These are phyloP conservation scores for Podila epicladia DNA, from an alignment of 192 early-diverging fungal genomes.

Conservation along the genomic window DNA sequence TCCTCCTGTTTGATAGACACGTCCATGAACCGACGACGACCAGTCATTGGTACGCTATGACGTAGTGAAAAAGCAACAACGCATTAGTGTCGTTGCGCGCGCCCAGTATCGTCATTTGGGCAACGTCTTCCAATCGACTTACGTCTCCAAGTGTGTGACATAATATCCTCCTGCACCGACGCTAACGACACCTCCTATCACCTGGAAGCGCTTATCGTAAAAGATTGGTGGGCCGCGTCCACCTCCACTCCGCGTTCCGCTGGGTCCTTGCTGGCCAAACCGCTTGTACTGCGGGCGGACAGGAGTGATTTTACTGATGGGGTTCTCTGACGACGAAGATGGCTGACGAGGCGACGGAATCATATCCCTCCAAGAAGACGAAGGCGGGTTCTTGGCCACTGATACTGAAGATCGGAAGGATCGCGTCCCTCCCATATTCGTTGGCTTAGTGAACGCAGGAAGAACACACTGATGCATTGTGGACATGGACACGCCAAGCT, in stretches of 20 bases:
- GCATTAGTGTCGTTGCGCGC: not conserved
- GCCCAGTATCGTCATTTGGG: not conserved
- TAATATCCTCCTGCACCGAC: slow-evolving; percentile 66
- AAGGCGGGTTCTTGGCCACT: slow-evolving; percentile 1
- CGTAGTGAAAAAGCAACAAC: not conserved
- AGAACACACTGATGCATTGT: too few species aligned
- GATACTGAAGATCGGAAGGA: slow-evolving; percentile 14
- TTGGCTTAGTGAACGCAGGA: not conserved
- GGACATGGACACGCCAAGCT: too few species aligned
- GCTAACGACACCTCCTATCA: slow-evolving; percentile 25
- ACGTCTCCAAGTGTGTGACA: slow-evolving; percentile 75
- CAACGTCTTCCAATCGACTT: not conserved
- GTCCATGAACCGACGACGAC: slow-evolving; percentile 76
- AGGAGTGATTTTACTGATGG: slow-evolving; percentile 9
- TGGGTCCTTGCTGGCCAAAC: slow-evolving; percentile 24
- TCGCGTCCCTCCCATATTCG: slow-evolving; percentile 2
- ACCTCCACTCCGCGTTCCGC: not conserved
- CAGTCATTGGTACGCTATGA: slow-evolving; percentile 69
- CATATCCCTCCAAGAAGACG: slow-evolving; percentile 34
- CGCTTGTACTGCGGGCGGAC: slow-evolving; percentile 36
- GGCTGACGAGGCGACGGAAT: slow-evolving; percentile 19
- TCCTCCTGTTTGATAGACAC: slow-evolving; percentile 67
- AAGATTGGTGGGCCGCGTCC: slow-evolving; percentile 14
- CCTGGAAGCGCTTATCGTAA: slow-evolving; percentile 25
- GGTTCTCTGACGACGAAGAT: slow-evolving; percentile 2